Conservation (phyloP, 2,329 filamentous ascomycete genomes). For the Pseudocercospora eumusae region DNA sequence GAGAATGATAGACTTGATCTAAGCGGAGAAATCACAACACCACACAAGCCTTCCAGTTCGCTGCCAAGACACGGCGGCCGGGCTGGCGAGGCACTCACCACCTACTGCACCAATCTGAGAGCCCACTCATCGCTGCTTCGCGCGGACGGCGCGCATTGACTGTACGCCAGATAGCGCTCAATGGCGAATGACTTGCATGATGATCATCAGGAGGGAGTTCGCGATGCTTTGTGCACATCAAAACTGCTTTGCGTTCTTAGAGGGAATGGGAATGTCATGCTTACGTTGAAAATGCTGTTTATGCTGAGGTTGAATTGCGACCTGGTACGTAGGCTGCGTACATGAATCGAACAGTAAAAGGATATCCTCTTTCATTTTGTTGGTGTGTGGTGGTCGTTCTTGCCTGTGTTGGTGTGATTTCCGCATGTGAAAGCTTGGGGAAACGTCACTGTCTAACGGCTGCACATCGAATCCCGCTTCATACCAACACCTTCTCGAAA, state of each 20-base stretch:
- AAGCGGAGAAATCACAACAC: conserved; percentile 31
- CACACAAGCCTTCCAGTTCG: conserved; percentile 29
- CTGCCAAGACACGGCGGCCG: conserved; percentile 26
- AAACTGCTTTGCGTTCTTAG: conserved; percentile 36
- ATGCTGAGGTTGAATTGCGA: conserved; percentile 38
- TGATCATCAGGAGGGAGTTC: conserved; percentile 31
- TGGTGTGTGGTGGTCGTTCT: background rate
- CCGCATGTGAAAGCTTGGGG: conserved; percentile 9
- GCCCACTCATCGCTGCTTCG: conserved; percentile 23
- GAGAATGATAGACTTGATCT: conserved; percentile 50
- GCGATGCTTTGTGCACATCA: conserved; percentile 28
- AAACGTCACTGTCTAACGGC: background rate
- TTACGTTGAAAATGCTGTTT: conserved; percentile 35
- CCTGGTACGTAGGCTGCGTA: conserved; percentile 38
- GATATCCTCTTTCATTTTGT: conserved; percentile 11
- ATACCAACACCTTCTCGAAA: background rate
- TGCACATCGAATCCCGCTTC: background rate
- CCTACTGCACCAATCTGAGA: conserved; percentile 24
- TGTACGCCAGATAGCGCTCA: conserved; percentile 24
- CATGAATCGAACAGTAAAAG: conserved; percentile 23
- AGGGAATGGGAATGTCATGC: conserved; percentile 33
- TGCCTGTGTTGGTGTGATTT: background rate
- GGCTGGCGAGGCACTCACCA: conserved; percentile 25
- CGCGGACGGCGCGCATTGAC: conserved; percentile 26
- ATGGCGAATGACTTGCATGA: conserved; percentile 35